These are phyloP conservation scores for Picea abies DNA, from an alignment of 83 land plant species.

Conservation along the genomic window DNA sequence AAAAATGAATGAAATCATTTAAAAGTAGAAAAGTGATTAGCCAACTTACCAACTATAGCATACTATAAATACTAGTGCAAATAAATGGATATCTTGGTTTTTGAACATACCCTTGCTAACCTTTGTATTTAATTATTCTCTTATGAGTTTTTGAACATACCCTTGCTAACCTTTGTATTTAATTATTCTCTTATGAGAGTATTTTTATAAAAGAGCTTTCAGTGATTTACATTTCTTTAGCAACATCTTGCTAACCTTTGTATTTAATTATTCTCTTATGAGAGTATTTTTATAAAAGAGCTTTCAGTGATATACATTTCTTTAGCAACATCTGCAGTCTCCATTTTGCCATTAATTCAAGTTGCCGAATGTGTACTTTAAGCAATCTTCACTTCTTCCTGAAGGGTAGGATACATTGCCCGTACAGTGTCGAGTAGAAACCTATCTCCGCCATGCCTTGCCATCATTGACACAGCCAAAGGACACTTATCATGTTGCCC, in stretches of 20 bases:
- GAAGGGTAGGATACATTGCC: conserved; percentile 53
- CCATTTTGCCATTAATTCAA: conserved; percentile 26
- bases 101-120: conserved; percentile 11
- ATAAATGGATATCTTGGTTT: too few relatives aligned
- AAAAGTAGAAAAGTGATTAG: too few relatives aligned
- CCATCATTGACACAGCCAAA: conserved; percentile 81
- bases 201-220: too few relatives aligned
- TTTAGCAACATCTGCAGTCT: conserved; percentile 78
- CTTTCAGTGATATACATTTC: conserved; percentile 44
- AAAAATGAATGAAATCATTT: too few relatives aligned
- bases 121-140: not conserved
- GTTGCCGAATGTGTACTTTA: conserved; percentile 31
- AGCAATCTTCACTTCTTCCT: conserved; percentile 54
- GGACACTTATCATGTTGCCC: conserved; percentile 75
- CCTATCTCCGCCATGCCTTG: conserved; percentile 81
- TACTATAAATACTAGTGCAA: too few relatives aligned
- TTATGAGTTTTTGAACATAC: not conserved
- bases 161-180: not conserved
- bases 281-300: not conserved
- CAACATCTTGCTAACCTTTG: conserved; percentile 28
- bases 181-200: not conserved
- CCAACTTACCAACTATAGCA: too few relatives aligned
- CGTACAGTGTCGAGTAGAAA: conserved; percentile 70
- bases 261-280: not conserved
- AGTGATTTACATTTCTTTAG: conserved; percentile 67